Evolutionary conservation across 805 yeast species (phyloP).

Genomic region (Candida pseudoglaebosa): DNA sequence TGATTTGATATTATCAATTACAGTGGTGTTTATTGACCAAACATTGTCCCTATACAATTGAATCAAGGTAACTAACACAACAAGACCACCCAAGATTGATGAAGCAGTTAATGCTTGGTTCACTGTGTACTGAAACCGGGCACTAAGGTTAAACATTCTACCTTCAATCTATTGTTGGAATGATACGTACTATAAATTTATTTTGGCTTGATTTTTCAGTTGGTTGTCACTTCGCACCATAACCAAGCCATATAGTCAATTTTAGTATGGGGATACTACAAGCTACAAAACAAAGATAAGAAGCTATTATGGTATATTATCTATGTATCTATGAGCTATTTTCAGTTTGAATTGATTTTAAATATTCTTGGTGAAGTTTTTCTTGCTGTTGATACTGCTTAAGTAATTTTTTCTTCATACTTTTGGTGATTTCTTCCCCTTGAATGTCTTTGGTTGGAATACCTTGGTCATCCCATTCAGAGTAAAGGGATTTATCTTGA

Average conservation of each 20-base stretch:
- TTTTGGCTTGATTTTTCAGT: neutral
- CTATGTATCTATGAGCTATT: neutral
- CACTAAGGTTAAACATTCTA: conserved; percentile 27
- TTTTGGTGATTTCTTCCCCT: conserved; percentile 84
- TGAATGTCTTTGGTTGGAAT: conserved; percentile 70
- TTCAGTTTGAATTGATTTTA: too few species aligned
- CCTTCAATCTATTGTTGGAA: neutral
- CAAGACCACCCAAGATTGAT: conserved; percentile 39
- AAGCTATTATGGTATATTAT: too few species aligned
- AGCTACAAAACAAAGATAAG: neutral
- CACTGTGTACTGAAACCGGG: conserved; percentile 43
- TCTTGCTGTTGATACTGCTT: conserved; percentile 79
- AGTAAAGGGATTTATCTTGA: conserved; percentile 48
- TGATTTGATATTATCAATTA: conserved; percentile 33
- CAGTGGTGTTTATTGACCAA: conserved; percentile 36
- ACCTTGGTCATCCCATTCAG: conserved; percentile 83
- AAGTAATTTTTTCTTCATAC: conserved; percentile 74
- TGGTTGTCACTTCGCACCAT: neutral
- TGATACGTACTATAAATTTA: neutral
- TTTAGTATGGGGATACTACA: neutral
- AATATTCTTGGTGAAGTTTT: conserved; percentile 72
- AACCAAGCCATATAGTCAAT: too few species aligned
- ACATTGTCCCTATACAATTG: conserved; percentile 48
- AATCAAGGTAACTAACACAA: conserved; percentile 44
- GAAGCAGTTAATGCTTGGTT: conserved; percentile 50